Base-by-base conservation (phyloP, 1,284 basidiomycete genomes). In the Malassezia caprae region DNA sequence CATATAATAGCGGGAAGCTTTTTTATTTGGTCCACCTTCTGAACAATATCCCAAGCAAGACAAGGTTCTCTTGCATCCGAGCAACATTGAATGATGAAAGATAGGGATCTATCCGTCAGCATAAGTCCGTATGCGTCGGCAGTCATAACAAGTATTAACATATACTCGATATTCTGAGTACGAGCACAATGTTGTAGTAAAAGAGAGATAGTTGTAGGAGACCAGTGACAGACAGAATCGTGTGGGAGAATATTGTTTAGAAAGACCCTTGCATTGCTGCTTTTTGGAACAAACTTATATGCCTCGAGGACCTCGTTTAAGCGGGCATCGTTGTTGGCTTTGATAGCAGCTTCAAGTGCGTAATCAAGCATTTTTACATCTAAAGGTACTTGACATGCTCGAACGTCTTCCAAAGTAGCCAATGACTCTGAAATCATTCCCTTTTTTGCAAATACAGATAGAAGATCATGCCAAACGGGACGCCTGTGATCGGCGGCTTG, bases 121-220 rank as follows among this genome's bases (percentile, higher is more conserved):
- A 21, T n/a, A 19, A 63, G 17, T 8, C 28, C 30, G 12, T 49
- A 23, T 1, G 56, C 54, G 15, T 50, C 53, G 11, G 62, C 65
- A 2, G 60, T 51, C 7, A 55, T 56, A 2, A 68, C 31, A 3
- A 68, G 51, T 12, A 58, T 17, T 1, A 68, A 54, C 4, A 59
- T 66, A 11, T 50, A 59, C 23, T 72, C 69, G n/a, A 63, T 17
- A 17, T 64, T 68, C 45, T 57, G 45, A 2, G 58, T 57, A 28
- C 56, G 54, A 11, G 52, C 56, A 19, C 64, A 65, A 24, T 56
- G 49, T 4, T 58, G 51, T 13, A 69, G 23, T 41, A 67, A 41
- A 19, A 57, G 58, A 21, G 58, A 49, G 39, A 63, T 65, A 2
- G 66, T 70, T 7, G 51, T 28, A 2, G 58, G 47, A n/a, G 63